A percentile compares a stretch with the other conserved stretches of the same genome.
These are phyloP conservation scores for Ascomycota sp. DNA, from an alignment of 2,329 filamentous ascomycete species.

Conservation along the genomic window DNA sequence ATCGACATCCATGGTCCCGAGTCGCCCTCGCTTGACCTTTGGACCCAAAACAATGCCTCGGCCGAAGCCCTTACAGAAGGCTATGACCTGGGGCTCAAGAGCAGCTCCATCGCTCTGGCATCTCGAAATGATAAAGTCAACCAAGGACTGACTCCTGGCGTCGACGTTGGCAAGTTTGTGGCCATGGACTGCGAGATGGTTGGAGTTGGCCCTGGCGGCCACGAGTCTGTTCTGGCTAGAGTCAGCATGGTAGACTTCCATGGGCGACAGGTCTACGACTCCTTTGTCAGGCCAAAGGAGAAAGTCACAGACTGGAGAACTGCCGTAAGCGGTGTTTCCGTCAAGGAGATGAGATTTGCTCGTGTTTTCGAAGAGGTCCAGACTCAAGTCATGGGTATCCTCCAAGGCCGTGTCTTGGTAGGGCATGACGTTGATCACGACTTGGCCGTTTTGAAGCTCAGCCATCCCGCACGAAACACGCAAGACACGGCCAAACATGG, in stretches of 20 bases:
- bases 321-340: conserved; percentile 59
- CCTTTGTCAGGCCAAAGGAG: conserved; percentile 62
- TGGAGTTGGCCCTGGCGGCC: conserved; percentile 51
- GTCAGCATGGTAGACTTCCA: conserved; percentile 89
- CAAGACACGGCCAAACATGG: conserved; percentile 68
- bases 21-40: conserved; percentile 35
- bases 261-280: conserved; percentile 82
- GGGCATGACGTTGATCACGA: conserved; percentile 73
- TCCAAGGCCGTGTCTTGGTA: conserved; percentile 54
- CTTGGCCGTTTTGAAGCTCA: conserved; percentile 54
- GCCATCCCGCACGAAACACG: conserved; percentile 57
- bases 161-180: conserved; percentile 72
- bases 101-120: conserved; percentile 25
- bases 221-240: conserved; percentile 60
- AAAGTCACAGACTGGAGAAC: conserved; percentile 82
- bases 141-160: conserved; percentile 36
- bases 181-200: conserved; percentile 98
- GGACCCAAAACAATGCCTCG: conserved; percentile 41
- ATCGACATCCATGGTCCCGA: conserved; percentile 18
- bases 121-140: conserved; percentile 34
- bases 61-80: conserved; percentile 38
- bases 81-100: conserved; percentile 33
- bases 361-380: conserved; percentile 62
- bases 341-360: conserved; percentile 49
- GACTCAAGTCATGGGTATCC: conserved; percentile 42